Percentiles rank a stretch among this genome's conserved stretches.
phyloP scores from a whole-genome alignment of 768 basidiomycete species.

The Suillus hirtellus region DNA sequence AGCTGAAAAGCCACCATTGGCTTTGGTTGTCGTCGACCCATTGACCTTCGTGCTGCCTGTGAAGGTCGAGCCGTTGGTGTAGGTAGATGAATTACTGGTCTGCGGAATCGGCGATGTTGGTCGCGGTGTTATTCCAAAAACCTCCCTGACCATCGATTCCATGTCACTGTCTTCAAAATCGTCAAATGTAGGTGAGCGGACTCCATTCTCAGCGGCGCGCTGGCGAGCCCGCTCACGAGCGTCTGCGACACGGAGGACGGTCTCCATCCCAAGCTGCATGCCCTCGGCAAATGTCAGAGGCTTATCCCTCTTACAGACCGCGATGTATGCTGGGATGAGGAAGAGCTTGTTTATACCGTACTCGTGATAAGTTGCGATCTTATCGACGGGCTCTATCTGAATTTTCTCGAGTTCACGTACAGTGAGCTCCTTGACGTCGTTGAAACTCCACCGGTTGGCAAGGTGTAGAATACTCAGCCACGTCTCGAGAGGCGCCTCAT shows the following conservation, averaged over 20 bases:
- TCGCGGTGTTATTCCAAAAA: constrained; percentile 30
- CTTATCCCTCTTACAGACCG: constrained; percentile 37
- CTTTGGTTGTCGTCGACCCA: constrained; percentile 14
- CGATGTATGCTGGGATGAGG: constrained; percentile 37
- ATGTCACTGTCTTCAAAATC: constrained; percentile 33
- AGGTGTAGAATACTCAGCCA: constrained; percentile 44
- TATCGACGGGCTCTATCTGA: constrained; percentile 35
- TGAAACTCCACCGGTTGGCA: constrained; percentile 43
- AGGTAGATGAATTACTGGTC: constrained; percentile 13
- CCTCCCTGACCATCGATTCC: constrained; percentile 28
- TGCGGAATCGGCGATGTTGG: constrained; percentile 23
- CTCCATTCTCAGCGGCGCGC: constrained; percentile 30
- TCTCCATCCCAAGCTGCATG: constrained; percentile 41
- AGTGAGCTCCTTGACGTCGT: constrained; percentile 38
- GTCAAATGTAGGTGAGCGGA: constrained; percentile 33
- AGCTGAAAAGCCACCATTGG: constrained; percentile 19
- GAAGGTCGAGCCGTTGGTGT: constrained; percentile 15
- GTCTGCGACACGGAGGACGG: constrained; percentile 37
- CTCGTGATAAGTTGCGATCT: constrained; percentile 40
- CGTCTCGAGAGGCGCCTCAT: constrained; percentile 39
- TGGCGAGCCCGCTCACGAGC: constrained; percentile 43
- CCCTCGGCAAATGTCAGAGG: constrained; percentile 41
- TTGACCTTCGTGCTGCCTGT: not conserved
- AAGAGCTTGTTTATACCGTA: constrained; percentile 35
- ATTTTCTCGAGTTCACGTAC: constrained; percentile 41